Evolutionary conservation across 768 basidiomycete genomes (phyloP), one percentile per base, ranked within the genome.

Genomic region (Lentinus brumalis): DNA sequence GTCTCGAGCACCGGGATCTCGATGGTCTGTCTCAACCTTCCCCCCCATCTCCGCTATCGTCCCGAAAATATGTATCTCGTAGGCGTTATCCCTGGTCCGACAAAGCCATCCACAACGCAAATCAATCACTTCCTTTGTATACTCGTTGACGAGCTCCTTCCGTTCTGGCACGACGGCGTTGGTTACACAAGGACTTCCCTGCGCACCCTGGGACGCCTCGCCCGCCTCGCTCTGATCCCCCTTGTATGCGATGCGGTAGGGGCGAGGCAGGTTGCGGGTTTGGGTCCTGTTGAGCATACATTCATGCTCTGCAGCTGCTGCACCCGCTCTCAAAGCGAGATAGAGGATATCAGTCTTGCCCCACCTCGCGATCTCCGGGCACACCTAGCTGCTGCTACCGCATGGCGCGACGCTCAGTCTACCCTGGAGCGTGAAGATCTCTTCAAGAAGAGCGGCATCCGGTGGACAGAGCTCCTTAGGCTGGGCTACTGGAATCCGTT

Each of bases 401-500:
- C 32, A 35, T 35, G 32, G 32, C 32, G 32, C 5, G 32, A 35
- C 10, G 32, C 32, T 10, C 32, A 5, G 5, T 35, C 32, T 10
- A 35, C 32, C 5, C 32, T 5, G 32, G 32, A 5, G 32, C 32
- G 32, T 35, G 10, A 35, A 10, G 5, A 5, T 10, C 32, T 35
- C 5, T 35, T 5, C 10, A 10, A 35, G 5, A 35, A 35, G 5
- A 35, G 5, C 5, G 32, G 32, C 5, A 35, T 35, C 10, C 32
- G 32, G 5, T 35, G 32, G 32, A 5, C 32, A 5, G 32, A 35
- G 32, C 32, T 35, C 32, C 32, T 35, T 5, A 5, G 70, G 3
- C 70, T 81, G 9, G 71, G 72, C 0, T 81, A 81, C 60, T 79
- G 77, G 71, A 69, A 78, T 58, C 70, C 71, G 1, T 61, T 67